Conservation (phyloP, 2,329 filamentous ascomycete genomes). For the Exophiala xenobiotica region DNA sequence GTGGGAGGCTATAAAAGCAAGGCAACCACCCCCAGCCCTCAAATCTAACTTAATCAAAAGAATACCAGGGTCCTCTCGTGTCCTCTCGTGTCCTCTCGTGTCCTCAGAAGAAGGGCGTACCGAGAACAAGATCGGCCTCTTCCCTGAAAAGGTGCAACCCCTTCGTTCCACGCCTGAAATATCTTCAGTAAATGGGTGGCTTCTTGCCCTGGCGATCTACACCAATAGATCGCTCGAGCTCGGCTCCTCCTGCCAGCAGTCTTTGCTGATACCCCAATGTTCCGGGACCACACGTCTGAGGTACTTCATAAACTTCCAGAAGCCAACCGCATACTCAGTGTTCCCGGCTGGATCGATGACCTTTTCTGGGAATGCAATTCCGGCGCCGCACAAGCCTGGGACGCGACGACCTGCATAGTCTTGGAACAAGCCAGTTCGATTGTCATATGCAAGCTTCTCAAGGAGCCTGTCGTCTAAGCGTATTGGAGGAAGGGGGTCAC, state of each 20-base stretch:
- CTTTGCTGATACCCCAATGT: constrained; percentile 37
- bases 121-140: too few relatives aligned
- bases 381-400: constrained; percentile 59
- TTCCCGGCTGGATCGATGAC: constrained; percentile 62
- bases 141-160: too few relatives aligned
- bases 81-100: too few relatives aligned
- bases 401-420: constrained; percentile 45
- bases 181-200: too few relatives aligned
- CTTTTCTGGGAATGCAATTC: constrained; percentile 63
- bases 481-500: constrained; percentile 52
- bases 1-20: neutral
- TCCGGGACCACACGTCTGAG: constrained; percentile 54
- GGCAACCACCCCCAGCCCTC: neutral
- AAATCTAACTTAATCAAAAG: too few relatives aligned
- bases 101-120: too few relatives aligned
- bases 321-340: constrained; percentile 61
- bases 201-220: too few relatives aligned
- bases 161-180: too few relatives aligned
- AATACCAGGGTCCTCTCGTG: too few relatives aligned
- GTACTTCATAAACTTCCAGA: constrained; percentile 67
- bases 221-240: too few relatives aligned
- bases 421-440: constrained; percentile 47
- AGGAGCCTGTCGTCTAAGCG: constrained; percentile 35
- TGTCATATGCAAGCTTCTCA: constrained; percentile 37
- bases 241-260: too few relatives aligned